phyloP scores from a whole-genome alignment of 2,329 filamentous ascomycete species.

The Capronia epimyces region DNA sequence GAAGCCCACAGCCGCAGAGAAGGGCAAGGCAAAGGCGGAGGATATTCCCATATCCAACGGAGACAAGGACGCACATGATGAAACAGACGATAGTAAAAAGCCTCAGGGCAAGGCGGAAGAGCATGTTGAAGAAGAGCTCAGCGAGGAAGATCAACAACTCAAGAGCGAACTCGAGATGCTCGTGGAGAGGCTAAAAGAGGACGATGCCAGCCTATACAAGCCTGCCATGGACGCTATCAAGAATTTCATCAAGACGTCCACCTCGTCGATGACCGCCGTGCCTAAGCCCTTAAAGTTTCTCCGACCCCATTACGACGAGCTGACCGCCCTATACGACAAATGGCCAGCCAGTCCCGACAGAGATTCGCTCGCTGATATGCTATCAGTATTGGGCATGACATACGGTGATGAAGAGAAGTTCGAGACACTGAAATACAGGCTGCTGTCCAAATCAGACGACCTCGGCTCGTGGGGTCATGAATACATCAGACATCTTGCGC shows the following conservation, averaged over 20 bases:
- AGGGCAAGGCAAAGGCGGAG: constrained; percentile 91
- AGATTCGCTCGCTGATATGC: constrained; percentile 79
- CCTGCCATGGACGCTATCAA: constrained; percentile 93
- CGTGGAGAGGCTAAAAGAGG: constrained; percentile 90
- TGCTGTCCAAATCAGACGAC: constrained; percentile 76
- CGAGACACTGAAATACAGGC: constrained; percentile 92
- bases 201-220: constrained; percentile 81
- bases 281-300: constrained; percentile 98
- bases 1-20: constrained; percentile 75
- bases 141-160: constrained; percentile 94
- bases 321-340: constrained; percentile 80
- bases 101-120: constrained; percentile 62
- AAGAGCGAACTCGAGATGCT: constrained; percentile 98
- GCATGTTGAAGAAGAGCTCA: constrained; percentile 70
- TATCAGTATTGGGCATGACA: constrained; percentile 98
- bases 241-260: constrained; percentile 97
- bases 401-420: constrained; percentile 94
- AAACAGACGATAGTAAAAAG: constrained; percentile 64
- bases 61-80: constrained; percentile 53
- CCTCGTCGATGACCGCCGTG: constrained; percentile 98
- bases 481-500: constrained; percentile 89
- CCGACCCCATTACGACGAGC: constrained; percentile 86
- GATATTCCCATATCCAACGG: constrained; percentile 58
- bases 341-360: constrained; percentile 76
- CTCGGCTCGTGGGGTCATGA: constrained; percentile 98